These are phyloP conservation scores for Coix lacrymajobi DNA, from an alignment of 176 grass and related monocot species.

Conservation along the genomic window DNA sequence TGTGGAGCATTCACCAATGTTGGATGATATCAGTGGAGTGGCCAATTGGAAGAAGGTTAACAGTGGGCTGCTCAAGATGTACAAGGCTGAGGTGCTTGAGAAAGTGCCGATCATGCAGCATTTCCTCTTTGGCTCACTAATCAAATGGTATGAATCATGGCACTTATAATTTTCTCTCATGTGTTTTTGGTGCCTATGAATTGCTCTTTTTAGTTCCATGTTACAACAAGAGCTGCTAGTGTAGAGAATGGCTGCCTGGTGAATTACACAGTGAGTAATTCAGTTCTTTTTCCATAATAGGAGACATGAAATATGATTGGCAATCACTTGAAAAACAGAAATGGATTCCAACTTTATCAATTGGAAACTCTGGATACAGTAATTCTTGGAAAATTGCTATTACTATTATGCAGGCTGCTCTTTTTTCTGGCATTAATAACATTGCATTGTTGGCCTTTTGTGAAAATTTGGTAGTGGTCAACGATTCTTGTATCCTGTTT, in stretches of 20 bases:
- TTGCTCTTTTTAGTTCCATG: constrained; percentile 8
- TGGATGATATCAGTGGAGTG: constrained; percentile 90
- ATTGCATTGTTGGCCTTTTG: not conserved
- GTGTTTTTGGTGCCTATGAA: not conserved
- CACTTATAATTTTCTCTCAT: not conserved
- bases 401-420: not conserved
- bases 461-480: not conserved
- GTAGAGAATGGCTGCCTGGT: not conserved
- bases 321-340: not conserved
- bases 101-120: constrained; percentile 99
- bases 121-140: constrained; percentile 92
- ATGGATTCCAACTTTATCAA: not conserved
- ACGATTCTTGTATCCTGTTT: not conserved
- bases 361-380: not conserved
- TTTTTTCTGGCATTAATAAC: not conserved
- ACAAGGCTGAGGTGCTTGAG: constrained; percentile 94
- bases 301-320: not conserved
- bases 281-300: not conserved
- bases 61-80: constrained; percentile 91
- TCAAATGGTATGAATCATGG: constrained; percentile 74
- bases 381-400: not conserved
- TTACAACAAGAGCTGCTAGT: not conserved
- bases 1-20: constrained; percentile 86
- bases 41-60: constrained; percentile 88
- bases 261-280: not conserved